A percentile compares a stretch with the other conserved stretches of the same genome.
Conservation (phyloP, 2,329 filamentous ascomycete species). For the Aspergillus tubingensis region DNA sequence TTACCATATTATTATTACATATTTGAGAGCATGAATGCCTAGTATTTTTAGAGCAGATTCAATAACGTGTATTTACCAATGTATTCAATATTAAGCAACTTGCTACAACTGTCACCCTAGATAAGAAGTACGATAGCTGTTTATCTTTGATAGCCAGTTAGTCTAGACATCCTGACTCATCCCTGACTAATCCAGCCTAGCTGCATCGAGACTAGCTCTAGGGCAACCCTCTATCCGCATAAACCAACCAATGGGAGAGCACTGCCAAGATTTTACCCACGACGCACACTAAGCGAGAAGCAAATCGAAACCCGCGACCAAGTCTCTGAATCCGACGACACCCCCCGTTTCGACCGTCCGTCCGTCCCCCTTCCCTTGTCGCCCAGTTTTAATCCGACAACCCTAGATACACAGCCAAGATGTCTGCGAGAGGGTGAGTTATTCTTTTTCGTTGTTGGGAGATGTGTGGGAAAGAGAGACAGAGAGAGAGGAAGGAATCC, state of each 20-base stretch:
- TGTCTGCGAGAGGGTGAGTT: conserved; percentile 56
- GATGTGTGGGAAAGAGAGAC: conserved; percentile 16
- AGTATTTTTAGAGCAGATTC: no score
- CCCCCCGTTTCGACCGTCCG: conserved; percentile 27
- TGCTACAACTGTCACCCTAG: no score
- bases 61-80: conserved; percentile 4
- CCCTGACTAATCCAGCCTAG: background rate
- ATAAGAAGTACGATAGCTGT: no score
- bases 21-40: conserved; percentile 2
- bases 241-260: conserved; percentile 27
- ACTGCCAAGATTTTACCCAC: conserved; percentile 47
- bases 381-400: conserved; percentile 41
- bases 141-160: background rate
- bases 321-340: conserved; percentile 18
- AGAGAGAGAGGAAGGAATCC: background rate
- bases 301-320: conserved; percentile 31
- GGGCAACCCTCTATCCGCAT: conserved; percentile 30
- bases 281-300: conserved; percentile 50
- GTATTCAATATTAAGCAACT: background rate
- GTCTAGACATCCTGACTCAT: background rate
- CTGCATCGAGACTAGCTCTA: conserved; percentile 36
- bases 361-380: conserved; percentile 29
- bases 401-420: conserved; percentile 47
- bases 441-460: conserved; percentile 18
- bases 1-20: conserved; percentile 16